Evolutionary conservation across 2,329 filamentous ascomycete species (phyloP), one percentile per base, ranked within the genome.

Genomic region (Alternaria sp.): DNA sequence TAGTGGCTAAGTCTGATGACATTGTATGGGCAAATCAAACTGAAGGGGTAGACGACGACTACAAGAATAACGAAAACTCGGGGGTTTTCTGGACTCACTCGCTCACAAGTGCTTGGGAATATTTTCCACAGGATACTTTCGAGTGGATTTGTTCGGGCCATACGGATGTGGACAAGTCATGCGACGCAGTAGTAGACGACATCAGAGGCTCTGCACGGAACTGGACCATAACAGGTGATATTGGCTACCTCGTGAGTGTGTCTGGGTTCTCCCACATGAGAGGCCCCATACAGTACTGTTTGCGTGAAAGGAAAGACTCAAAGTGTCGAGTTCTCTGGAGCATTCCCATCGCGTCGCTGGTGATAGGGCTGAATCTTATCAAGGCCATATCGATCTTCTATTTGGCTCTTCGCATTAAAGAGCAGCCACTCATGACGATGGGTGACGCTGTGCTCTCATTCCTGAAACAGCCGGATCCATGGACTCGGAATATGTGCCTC

Each of bases 381-480:
- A 77, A 76, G 54, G 70, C 67, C 3, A 28, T 20, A 4, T 21
- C 68, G 7, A 73, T 76, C 20, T 66, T 72, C 10, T 65, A 58
- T 18, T 54, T 64, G 2, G 64, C 65, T 11, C 67, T 68, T 15
- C 9, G 53, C 3, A 55, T 66, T 7, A 53, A 54, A 12, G 70
- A 70, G 6, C 65, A 72, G 6, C 71, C 73, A 3, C 58, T 75
- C 3, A 63, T 72, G 21, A 71, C 68, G 0, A 69, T 73, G 53
- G 73, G 72, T 11, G 73, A 75, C 50, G 73, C 71, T 1, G 56
- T 73, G 0, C 63, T 68, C 10, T 70, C 71, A 2, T 74, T 75
- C 23, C 45, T 73, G 4, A 49, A 65, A 6, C 55, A 41, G 14
- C 23, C 45, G 6, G 71, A 73, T 20, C 6, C 49, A 14, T 60